These are phyloP conservation scores for Suillus tomentosus DNA, from an alignment of 768 basidiomycete species.

Conservation along the genomic window DNA sequence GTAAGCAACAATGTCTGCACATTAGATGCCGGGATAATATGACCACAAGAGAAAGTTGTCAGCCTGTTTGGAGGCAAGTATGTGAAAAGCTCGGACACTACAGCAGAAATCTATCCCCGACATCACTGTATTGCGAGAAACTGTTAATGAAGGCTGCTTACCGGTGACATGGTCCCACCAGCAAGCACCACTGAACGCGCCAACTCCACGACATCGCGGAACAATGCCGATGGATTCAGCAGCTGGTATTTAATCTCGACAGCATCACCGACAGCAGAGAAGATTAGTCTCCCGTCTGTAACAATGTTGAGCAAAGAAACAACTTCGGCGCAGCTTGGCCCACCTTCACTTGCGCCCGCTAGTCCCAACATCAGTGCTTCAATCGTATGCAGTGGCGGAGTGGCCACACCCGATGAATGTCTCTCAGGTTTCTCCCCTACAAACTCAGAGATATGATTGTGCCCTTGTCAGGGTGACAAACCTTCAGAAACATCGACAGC, in stretches of 20 bases:
- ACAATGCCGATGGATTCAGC: slow-evolving; percentile 87
- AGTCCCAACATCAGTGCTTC: slow-evolving; percentile 80
- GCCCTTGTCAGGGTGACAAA: slow-evolving; percentile 10
- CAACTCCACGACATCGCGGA: slow-evolving; percentile 77
- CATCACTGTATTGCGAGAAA: slow-evolving; percentile 8
- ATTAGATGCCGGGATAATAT: slow-evolving; percentile 83
- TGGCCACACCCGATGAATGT: slow-evolving; percentile 37
- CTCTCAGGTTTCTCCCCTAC: slow-evolving; percentile 16
- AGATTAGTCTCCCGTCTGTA: slow-evolving; percentile 74
- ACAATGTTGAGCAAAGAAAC: neutral
- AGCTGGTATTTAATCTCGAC: slow-evolving; percentile 88
- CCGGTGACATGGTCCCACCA: slow-evolving; percentile 99
- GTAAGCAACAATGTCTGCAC: slow-evolving; percentile 74
- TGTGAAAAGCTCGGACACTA: slow-evolving; percentile 78
- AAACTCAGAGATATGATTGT: slow-evolving; percentile 5
- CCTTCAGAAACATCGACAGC: slow-evolving; percentile 56
- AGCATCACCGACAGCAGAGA: slow-evolving; percentile 46
- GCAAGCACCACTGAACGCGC: slow-evolving; percentile 89
- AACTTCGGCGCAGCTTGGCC: neutral
- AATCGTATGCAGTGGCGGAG: slow-evolving; percentile 78
- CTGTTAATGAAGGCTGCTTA: slow-evolving; percentile 35
- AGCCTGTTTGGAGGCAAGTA: slow-evolving; percentile 60
- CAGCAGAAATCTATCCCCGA: slow-evolving; percentile 74
- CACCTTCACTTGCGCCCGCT: slow-evolving; percentile 78
- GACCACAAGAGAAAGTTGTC: slow-evolving; percentile 86